Percentiles rank a stretch among this genome's conserved stretches.
Evolutionary conservation across 352 stramenopile species (phyloP).

Genomic region (Hyaloperonospora brassicae): DNA sequence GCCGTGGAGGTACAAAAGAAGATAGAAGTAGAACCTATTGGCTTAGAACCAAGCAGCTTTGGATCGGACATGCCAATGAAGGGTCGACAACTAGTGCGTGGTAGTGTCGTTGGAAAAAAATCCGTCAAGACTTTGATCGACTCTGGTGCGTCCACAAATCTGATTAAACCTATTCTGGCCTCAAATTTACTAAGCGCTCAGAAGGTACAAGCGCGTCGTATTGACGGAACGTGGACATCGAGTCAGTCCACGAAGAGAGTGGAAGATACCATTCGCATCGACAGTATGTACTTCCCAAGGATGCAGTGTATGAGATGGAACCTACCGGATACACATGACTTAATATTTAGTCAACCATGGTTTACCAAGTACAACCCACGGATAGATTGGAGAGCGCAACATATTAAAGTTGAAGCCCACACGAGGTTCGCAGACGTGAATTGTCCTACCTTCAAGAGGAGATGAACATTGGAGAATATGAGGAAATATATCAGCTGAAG

Average conservation of each 20-base stretch:
- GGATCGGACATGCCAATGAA: neutral
- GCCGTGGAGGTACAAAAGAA: constrained; percentile 2
- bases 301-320: constrained; percentile 12
- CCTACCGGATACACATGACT: constrained; percentile 9
- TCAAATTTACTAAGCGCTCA: neutral
- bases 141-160: constrained; percentile 1
- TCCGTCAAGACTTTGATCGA: constrained; percentile 1
- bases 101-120: neutral
- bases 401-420: constrained; percentile 1
- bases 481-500: constrained; percentile 14
- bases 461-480: neutral
- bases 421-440: constrained; percentile 4
- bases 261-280: constrained; percentile 9
- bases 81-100: neutral
- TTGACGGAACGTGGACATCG: constrained; percentile 9
- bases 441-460: constrained; percentile 5
- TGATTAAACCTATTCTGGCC: constrained; percentile 1
- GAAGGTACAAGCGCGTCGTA: constrained; percentile 2
- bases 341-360: too few relatives aligned
- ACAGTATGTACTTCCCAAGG: constrained; percentile 8
- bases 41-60: neutral
- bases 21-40: neutral
- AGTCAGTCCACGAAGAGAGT: constrained; percentile 7
- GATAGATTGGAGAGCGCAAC: constrained; percentile 12
- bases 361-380: constrained; percentile 9